phyloP scores from a whole-genome alignment of 441 rosid species.

The Gossypium aridum region DNA sequence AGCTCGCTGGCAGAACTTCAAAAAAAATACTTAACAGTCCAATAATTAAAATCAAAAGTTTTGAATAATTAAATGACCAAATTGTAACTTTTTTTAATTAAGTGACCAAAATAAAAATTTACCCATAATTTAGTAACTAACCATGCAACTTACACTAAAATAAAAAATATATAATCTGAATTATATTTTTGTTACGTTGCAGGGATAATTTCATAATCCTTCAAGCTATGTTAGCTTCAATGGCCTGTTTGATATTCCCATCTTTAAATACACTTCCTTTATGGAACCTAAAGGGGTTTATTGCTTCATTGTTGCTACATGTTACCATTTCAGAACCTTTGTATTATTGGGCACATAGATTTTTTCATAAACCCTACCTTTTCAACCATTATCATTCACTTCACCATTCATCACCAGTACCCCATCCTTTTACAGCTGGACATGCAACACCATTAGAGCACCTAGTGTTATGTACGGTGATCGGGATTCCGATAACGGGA shows the following conservation, averaged over 20 bases:
- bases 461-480: constrained; percentile 33
- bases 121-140: too few relatives aligned
- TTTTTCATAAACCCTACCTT: constrained; percentile 48
- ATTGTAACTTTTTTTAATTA: too few relatives aligned
- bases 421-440: constrained; percentile 73
- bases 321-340: constrained; percentile 78
- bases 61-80: too few relatives aligned
- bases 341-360: constrained; percentile 60
- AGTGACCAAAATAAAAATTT: too few relatives aligned
- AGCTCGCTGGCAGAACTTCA: too few relatives aligned
- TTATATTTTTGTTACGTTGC: neutral
- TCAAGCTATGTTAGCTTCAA: constrained; percentile 62
- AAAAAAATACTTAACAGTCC: too few relatives aligned
- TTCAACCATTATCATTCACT: constrained; percentile 70
- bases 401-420: constrained; percentile 78
- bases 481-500: constrained; percentile 69
- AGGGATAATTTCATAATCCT: constrained; percentile 90
- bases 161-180: neutral
- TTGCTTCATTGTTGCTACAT: constrained; percentile 56
- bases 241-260: constrained; percentile 46
- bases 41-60: too few relatives aligned
- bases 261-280: constrained; percentile 42
- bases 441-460: constrained; percentile 71
- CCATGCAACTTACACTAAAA: too few relatives aligned
- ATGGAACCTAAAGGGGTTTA: constrained; percentile 64